phyloP scores from a whole-genome alignment of 1,139 yeast genomes.

The Yamadazyma pseudoaaseri region DNA sequence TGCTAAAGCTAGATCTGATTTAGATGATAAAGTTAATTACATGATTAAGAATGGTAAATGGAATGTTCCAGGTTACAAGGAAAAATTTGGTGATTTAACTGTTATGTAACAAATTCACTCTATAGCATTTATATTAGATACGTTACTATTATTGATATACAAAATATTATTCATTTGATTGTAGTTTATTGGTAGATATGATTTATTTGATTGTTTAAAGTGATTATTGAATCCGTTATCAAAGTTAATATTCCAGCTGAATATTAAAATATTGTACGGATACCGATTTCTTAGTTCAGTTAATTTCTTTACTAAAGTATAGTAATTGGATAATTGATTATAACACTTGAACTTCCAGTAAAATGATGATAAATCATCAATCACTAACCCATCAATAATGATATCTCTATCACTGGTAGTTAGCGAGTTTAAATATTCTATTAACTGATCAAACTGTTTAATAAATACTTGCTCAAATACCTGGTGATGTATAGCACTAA shows the following conservation, averaged over 20 bases:
- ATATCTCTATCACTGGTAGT: not conserved
- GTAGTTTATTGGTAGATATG: constrained; percentile 7
- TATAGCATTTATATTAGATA: constrained; percentile 3
- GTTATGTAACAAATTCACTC: constrained; percentile 60
- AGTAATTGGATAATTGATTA: constrained; percentile 7
- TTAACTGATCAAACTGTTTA: not conserved
- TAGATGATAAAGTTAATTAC: constrained; percentile 91
- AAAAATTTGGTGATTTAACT: constrained; percentile 93
- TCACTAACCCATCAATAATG: constrained; percentile 2
- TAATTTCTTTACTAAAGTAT: constrained; percentile 2
- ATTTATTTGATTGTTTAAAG: not conserved
- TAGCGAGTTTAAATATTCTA: not conserved
- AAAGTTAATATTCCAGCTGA: constrained; percentile 30
- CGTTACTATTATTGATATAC: constrained; percentile 13
- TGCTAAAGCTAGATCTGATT: constrained; percentile 93
- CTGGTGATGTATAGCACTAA: not conserved
- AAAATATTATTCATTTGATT: constrained; percentile 16
- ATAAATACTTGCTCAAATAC: not conserved
- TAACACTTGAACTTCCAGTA: constrained; percentile 31
- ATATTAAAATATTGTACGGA: constrained; percentile 30
- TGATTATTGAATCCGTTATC: constrained; percentile 5
- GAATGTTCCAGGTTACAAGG: constrained; percentile 98
- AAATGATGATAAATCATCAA: constrained; percentile 24
- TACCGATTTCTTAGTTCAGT: constrained; percentile 17
- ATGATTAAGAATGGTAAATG: constrained; percentile 97